Evolutionary conservation across 2,329 filamentous ascomycete genomes (phyloP), one percentile per base, ranked within the genome.

Genomic region (Dothideomycetes sp.): DNA sequence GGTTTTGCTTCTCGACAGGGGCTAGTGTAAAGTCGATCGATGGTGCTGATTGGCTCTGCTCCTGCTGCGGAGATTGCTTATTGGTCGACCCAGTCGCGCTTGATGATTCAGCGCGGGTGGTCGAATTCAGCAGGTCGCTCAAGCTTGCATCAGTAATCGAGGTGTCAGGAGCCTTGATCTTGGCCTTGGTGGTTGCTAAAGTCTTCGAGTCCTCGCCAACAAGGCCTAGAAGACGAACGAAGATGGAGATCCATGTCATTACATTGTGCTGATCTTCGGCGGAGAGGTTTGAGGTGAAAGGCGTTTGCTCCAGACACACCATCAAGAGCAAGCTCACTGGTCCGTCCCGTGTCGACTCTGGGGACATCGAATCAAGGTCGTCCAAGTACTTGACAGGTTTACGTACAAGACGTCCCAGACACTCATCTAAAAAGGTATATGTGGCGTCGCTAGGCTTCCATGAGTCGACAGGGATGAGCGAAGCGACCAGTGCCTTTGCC

Each of bases 331-430:
- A 69, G 48, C 82, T 86, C 9, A 75, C 57, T 19, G 63, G 44
- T 41, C 50, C 51, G 10, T 42, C 36, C 37, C 49, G 10, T 8
- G 54, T 53, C 3, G 49, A 49, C 3, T 53, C 58, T 7, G 36
- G 33, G 31, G 36, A 22, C 2, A 73, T 48, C 31, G 75, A 69
- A 39, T 78, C 70, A 18, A 84, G 59, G 52, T 77, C 66, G 45
- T 91, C 82, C 19, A 91, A 76, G 52, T 94, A 89, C 54, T 86
- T 93, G 52, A 93, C 80, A 0, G 86, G 83, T 17, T 81, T 80
- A 41, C 73, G 78, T 12, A 79, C 79, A 49, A 84, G 84, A 17
- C 88, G 76, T 19, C 76, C 77, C 38, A 84, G 69, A 57, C 85
- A 93, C 46, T 93, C 87, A 53, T 95, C 88, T 18, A 95, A 58